These are phyloP conservation scores for Aspergillus saccharolyticus DNA, from an alignment of 495 filamentous ascomycete species.

Conservation along the genomic window DNA sequence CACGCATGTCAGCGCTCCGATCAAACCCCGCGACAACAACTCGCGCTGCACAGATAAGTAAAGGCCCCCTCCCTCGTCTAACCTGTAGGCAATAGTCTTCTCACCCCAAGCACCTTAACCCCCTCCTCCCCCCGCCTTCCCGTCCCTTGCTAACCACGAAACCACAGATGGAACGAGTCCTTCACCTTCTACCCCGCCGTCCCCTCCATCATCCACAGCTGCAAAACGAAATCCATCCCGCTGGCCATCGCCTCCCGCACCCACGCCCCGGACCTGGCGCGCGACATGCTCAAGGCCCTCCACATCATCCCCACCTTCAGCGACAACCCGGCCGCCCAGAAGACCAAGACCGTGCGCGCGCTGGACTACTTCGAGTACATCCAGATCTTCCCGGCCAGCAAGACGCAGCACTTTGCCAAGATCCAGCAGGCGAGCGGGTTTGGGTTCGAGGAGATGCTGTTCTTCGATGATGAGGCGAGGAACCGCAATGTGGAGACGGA, in stretches of 20 bases:
- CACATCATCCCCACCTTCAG: slow-evolving; percentile 54
- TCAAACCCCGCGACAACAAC: slow-evolving; percentile 59
- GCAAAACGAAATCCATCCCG: slow-evolving; percentile 51
- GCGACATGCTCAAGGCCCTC: slow-evolving; percentile 73
- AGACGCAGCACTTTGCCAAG: slow-evolving; percentile 75
- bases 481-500: slow-evolving; percentile 79
- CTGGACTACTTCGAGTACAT: slow-evolving; percentile 75
- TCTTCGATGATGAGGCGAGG: slow-evolving; percentile 90
- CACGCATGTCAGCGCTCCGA: slow-evolving; percentile 78
- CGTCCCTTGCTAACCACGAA: slow-evolving; percentile 8
- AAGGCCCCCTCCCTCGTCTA: too few species aligned
- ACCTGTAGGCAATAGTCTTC: too few species aligned
- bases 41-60: slow-evolving; percentile 49
- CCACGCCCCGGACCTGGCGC: slow-evolving; percentile 69
- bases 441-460: slow-evolving; percentile 78
- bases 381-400: slow-evolving; percentile 86
- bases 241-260: slow-evolving; percentile 83
- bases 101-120: too few species aligned
- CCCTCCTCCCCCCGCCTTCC: neutral
- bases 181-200: slow-evolving; percentile 81
- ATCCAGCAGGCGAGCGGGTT: slow-evolving; percentile 62
- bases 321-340: slow-evolving; percentile 31
- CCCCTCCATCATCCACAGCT: slow-evolving; percentile 61
- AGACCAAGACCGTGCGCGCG: slow-evolving; percentile 44
- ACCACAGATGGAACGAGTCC: slow-evolving; percentile 59